Evolutionary conservation across 2,329 filamentous ascomycete genomes (phyloP), one percentile per base, ranked within the genome.

Genomic region (Graphilbum ipis-grandicollis): DNA sequence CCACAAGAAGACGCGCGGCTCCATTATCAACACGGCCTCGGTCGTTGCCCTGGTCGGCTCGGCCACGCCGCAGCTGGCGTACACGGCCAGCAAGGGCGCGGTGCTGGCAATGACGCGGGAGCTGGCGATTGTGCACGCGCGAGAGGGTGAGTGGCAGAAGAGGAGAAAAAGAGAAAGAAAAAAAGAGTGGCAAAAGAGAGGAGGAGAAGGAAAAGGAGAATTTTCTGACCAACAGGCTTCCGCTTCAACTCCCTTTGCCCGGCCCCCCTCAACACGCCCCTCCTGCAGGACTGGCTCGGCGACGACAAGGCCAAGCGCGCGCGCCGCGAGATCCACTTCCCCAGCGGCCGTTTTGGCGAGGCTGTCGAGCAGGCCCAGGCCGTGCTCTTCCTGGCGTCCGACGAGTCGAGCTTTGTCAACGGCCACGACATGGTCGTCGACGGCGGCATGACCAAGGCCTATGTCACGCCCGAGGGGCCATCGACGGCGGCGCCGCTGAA

Each of bases 391-490:
- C 59, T 93, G 42, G 84, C 84, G 9, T 85, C 77, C 46, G 84
- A 93, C 47, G 84, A 93, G 63, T 75, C 78, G 51, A 83, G 79
- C 63, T 93, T 92, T 49, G 80, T 93, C 50, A 93, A 90, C 46
- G 85, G 81, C 10, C 79, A 75, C 41, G 90, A 96, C 54, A 93
- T 96, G 60, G 79, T 93, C 5, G 85, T 96, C 19, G 90, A 98
- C 50, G 90, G 90, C 40, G 88, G 88, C 41, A 83, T 98, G 82
- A 88, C 76, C 50, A 93, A 81, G 67, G 82, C 85, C 32, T 96
- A 94, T 56, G 74, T 79, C 21, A 79, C 75, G 1, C 60, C 75
- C 2, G 72, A 78, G 56, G 75, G 75, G 4, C 61, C 68, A 13
- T 52, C 71, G 9, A 47, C 61, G 0, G 46, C 59, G 10, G 64